These are phyloP conservation scores for Xylaria sp. DNA, from an alignment of 2,329 filamentous ascomycete species.

Conservation along the genomic window DNA sequence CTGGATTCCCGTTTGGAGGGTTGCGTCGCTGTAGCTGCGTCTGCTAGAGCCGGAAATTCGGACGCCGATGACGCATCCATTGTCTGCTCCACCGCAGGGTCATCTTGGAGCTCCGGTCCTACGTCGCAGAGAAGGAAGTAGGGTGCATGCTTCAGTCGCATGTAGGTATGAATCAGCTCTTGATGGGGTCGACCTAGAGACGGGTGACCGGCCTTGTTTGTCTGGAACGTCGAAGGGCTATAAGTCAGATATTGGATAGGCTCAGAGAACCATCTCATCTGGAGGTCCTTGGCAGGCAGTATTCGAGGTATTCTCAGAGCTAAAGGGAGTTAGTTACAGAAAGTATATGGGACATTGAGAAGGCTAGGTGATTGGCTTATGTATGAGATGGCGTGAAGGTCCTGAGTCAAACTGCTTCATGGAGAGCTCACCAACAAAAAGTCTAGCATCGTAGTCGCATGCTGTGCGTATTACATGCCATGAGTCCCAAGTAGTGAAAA, in stretches of 20 bases:
- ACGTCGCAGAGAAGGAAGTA: constrained; percentile 73
- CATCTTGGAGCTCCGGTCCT: constrained; percentile 59
- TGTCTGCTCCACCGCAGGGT: constrained; percentile 49
- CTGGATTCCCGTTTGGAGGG: constrained; percentile 58
- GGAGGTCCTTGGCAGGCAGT: constrained; percentile 69
- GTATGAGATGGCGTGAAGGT: constrained; percentile 10
- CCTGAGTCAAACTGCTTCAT: neutral
- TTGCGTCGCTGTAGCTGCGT: constrained; percentile 62
- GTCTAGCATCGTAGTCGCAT: constrained; percentile 84
- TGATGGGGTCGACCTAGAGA: constrained; percentile 72
- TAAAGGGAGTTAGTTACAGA: constrained; percentile 45
- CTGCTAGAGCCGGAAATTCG: constrained; percentile 76
- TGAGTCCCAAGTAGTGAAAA: constrained; percentile 88
- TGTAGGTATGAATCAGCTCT: constrained; percentile 69
- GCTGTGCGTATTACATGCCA: constrained; percentile 89
- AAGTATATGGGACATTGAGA: neutral
- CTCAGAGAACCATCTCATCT: constrained; percentile 76
- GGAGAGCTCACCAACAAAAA: constrained; percentile 80
- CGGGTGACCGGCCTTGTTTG: constrained; percentile 70
- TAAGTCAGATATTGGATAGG: constrained; percentile 72
- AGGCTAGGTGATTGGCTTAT: neutral
- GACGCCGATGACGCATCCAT: constrained; percentile 55
- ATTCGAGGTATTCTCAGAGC: constrained; percentile 68
- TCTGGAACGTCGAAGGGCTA: constrained; percentile 64
- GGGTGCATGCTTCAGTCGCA: constrained; percentile 71